phyloP scores from a whole-genome alignment of 2,329 filamentous ascomycete genomes.

The Xylariaceae sp. region DNA sequence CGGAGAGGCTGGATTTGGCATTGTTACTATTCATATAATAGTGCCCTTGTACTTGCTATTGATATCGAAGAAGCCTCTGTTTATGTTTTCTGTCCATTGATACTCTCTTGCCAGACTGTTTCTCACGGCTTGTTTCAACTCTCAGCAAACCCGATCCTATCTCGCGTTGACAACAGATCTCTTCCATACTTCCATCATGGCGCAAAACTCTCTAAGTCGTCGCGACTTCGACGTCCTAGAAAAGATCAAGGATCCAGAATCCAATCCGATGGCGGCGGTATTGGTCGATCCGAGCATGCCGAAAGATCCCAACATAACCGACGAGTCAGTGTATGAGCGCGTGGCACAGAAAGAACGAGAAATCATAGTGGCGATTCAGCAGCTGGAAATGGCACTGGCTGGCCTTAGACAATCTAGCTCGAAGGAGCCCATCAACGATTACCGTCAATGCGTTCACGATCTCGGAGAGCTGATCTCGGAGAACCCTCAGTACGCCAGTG shows the following conservation, averaged over 20 bases:
- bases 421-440: slow-evolving; percentile 40
- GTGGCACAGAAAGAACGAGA: slow-evolving; percentile 48
- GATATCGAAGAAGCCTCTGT: background rate
- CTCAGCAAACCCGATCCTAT: background rate
- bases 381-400: slow-evolving; percentile 49
- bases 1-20: background rate
- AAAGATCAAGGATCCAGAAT: slow-evolving; percentile 63
- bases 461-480: slow-evolving; percentile 53
- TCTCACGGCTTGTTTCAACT: background rate
- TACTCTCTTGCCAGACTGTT: background rate
- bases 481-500: slow-evolving; percentile 64
- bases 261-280: slow-evolving; percentile 49
- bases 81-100: background rate
- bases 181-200: slow-evolving; percentile 37
- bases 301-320: slow-evolving; percentile 53
- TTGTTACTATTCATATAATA: background rate
- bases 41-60: background rate
- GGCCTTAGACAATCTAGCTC: slow-evolving; percentile 36
- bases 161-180: background rate
- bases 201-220: slow-evolving; percentile 45
- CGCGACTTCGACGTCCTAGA: slow-evolving; percentile 59
- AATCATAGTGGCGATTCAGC: slow-evolving; percentile 51
- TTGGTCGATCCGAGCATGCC: slow-evolving; percentile 50
- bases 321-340: slow-evolving; percentile 45
- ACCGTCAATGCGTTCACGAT: slow-evolving; percentile 42